A percentile compares a stretch with the other conserved stretches of the same genome.
Evolutionary conservation across 2,329 filamentous ascomycete genomes (phyloP).

Genomic region (Cladophialophora immunda): DNA sequence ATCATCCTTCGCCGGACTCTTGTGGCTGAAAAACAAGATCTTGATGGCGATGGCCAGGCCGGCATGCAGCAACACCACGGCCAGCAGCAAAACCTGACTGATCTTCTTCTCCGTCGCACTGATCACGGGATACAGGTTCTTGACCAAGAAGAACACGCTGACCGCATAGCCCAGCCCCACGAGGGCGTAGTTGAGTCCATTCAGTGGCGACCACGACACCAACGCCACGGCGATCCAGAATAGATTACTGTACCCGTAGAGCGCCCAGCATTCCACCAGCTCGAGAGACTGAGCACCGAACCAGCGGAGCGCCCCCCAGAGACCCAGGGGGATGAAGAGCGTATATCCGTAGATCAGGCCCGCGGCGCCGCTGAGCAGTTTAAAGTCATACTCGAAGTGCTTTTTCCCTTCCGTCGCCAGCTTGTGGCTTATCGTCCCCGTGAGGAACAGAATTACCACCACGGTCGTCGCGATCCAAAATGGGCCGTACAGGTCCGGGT

Average conservation of each 20-base stretch:
- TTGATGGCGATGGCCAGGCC: slow-evolving; percentile 95
- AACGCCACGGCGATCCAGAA: slow-evolving; percentile 96
- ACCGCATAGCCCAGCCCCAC: slow-evolving; percentile 85
- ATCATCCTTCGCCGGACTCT: slow-evolving; percentile 65
- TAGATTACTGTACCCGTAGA: slow-evolving; percentile 96
- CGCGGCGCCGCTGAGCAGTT: slow-evolving; percentile 84
- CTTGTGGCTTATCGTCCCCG: slow-evolving; percentile 94
- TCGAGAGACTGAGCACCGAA: slow-evolving; percentile 94
- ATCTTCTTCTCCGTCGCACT: slow-evolving; percentile 92
- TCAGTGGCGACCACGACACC: slow-evolving; percentile 87
- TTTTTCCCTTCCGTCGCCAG: slow-evolving; percentile 61
- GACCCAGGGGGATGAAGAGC: slow-evolving; percentile 78
- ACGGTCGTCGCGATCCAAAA: slow-evolving; percentile 99
- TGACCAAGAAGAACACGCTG: slow-evolving; percentile 82
- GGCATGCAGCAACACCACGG: slow-evolving; percentile 85
- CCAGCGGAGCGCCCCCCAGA: slow-evolving; percentile 92
- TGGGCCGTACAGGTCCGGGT: slow-evolving; percentile 94
- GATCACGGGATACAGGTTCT: slow-evolving; percentile 90
- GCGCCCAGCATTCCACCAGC: slow-evolving; percentile 90
- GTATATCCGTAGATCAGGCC: slow-evolving; percentile 97
- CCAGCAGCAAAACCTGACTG: slow-evolving; percentile 83
- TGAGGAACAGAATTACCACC: slow-evolving; percentile 91
- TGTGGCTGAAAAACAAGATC: slow-evolving; percentile 89
- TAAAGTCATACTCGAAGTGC: slow-evolving; percentile 63
- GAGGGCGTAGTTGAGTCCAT: slow-evolving; percentile 91